phyloP scores from a whole-genome alignment of 805 yeast species.

The Metahyphopichia silvanorum region DNA sequence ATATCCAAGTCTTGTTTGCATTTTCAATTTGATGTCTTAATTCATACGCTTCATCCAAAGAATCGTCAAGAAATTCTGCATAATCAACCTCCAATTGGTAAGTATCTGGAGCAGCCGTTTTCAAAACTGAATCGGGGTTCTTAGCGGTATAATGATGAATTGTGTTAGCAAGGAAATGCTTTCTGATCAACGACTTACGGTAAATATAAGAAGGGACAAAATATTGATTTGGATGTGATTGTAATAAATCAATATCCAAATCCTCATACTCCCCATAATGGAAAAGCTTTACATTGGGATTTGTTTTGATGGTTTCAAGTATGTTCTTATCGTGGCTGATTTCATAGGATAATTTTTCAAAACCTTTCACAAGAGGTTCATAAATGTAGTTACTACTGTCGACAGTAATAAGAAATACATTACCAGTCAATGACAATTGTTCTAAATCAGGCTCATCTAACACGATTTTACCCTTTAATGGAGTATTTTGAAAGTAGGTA shows the following conservation, averaged over 20 bases:
- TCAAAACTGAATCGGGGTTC: conserved; percentile 63
- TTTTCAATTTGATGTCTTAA: conserved; percentile 70
- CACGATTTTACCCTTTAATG: conserved; percentile 55
- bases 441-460: conserved; percentile 19
- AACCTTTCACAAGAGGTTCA: conserved; percentile 39
- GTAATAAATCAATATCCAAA: conserved; percentile 66
- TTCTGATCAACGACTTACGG: conserved; percentile 87
- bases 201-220: conserved; percentile 77
- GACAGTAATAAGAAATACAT: conserved; percentile 32
- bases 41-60: conserved; percentile 90
- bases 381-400: conserved; percentile 38
- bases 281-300: conserved; percentile 39
- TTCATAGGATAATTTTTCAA: conserved; percentile 16
- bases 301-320: conserved; percentile 11
- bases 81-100: conserved; percentile 85
- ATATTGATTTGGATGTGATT: conserved; percentile 45
- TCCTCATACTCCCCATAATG: conserved; percentile 93
- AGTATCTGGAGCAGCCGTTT: conserved; percentile 65
- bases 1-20: conserved; percentile 70
- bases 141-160: conserved; percentile 73
- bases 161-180: conserved; percentile 84
- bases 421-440: neutral
- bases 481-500: conserved; percentile 54
- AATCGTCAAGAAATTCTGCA: conserved; percentile 93
- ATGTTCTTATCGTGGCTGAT: conserved; percentile 21